Conservation (phyloP, 805 yeast species). For the Hanseniaspora guilliermondii region DNA sequence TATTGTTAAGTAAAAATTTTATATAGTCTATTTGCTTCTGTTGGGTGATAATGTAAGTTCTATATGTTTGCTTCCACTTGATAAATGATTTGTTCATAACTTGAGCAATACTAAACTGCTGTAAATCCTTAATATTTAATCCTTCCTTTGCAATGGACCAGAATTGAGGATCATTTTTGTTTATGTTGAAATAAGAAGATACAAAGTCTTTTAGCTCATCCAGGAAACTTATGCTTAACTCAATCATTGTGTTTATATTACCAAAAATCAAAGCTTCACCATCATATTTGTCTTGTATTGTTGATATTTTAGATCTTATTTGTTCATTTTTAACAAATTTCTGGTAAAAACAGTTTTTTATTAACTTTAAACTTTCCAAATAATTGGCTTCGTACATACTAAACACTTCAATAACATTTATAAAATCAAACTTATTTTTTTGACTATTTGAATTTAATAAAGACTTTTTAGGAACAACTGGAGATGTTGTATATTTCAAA, state of each 20-base stretch:
- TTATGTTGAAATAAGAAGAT: constrained; percentile 1
- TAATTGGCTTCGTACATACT: constrained; percentile 26
- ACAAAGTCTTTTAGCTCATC: constrained; percentile 14
- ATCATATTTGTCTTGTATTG: constrained; percentile 15
- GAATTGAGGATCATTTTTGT: neutral
- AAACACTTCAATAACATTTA: constrained; percentile 1
- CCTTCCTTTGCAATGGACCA: constrained; percentile 16
- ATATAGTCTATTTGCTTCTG: constrained; percentile 24
- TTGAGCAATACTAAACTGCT: constrained; percentile 23
- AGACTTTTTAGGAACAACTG: constrained; percentile 8
- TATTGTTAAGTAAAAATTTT: constrained; percentile 15
- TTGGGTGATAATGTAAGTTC: constrained; percentile 26
- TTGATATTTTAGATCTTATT: constrained; percentile 24
- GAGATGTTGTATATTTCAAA: constrained; percentile 17
- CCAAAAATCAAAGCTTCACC: constrained; percentile 35
- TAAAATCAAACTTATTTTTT: neutral
- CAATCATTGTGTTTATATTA: constrained; percentile 31
- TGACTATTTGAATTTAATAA: neutral
- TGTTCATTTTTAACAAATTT: constrained; percentile 24
- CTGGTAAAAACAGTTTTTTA: constrained; percentile 27
- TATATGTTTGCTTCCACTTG: constrained; percentile 27
- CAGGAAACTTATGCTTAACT: constrained; percentile 28
- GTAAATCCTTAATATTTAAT: constrained; percentile 1
- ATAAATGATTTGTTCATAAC: constrained; percentile 25
- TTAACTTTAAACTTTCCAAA: constrained; percentile 22